Conservation (phyloP, 2,329 filamentous ascomycete genomes). For the Trichoderma harzianum region DNA sequence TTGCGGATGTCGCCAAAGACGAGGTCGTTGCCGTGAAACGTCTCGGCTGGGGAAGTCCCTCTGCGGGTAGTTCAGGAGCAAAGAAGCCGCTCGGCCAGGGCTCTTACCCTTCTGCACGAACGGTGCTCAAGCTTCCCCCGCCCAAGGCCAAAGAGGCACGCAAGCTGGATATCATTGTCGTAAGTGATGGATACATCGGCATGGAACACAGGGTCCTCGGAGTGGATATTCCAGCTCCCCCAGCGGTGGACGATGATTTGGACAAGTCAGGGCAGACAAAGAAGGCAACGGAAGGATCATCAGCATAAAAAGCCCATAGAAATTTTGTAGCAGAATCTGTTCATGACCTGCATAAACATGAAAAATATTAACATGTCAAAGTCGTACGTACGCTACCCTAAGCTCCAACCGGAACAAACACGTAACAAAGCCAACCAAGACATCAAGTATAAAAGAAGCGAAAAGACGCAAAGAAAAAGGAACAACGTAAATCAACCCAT, state of each 20-base stretch:
- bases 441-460: neutral
- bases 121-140: slow-evolving; percentile 59
- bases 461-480: neutral
- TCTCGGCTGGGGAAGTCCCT: slow-evolving; percentile 61
- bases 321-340: neutral
- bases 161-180: slow-evolving; percentile 68
- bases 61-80: slow-evolving; percentile 16
- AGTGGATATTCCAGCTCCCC: slow-evolving; percentile 50
- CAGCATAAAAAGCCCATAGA: neutral
- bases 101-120: slow-evolving; percentile 49
- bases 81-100: slow-evolving; percentile 35
- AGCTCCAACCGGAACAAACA: neutral
- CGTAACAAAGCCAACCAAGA: neutral
- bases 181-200: slow-evolving; percentile 85
- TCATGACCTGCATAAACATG: neutral
- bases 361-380: neutral
- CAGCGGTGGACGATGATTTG: slow-evolving; percentile 47
- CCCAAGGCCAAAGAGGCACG: slow-evolving; percentile 44
- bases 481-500: neutral
- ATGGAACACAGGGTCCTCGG: slow-evolving; percentile 55
- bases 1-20: slow-evolving; percentile 64
- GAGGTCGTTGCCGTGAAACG: slow-evolving; percentile 86
- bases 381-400: neutral
- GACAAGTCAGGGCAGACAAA: slow-evolving; percentile 25
- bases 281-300: neutral